A percentile compares a stretch with the other conserved stretches of the same genome.
These are phyloP conservation scores for Silene conica DNA, from an alignment of 148 eudicot genomes.

Conservation along the genomic window DNA sequence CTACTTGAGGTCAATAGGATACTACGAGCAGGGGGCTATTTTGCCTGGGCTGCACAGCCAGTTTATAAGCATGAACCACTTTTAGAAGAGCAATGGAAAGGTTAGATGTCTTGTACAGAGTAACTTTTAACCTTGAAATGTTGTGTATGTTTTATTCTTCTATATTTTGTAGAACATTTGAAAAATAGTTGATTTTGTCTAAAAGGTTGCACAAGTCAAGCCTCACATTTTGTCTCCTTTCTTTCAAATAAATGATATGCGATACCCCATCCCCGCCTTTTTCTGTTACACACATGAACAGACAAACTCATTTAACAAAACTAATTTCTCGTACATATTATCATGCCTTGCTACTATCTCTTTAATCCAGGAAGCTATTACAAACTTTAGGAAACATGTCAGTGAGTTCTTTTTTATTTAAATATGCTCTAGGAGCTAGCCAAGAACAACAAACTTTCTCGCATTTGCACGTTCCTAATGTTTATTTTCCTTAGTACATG, in stretches of 20 bases:
- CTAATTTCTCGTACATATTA: constrained; percentile 4
- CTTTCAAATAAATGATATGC: background rate
- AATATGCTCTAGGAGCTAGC: background rate
- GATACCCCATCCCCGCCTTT: background rate
- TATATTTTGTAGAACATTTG: background rate
- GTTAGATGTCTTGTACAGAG: constrained; percentile 28
- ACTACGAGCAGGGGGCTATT: constrained; percentile 94
- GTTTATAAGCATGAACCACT: constrained; percentile 87
- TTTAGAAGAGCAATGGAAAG: constrained; percentile 94
- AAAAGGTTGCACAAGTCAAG: background rate
- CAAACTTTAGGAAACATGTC: background rate
- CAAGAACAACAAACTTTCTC: background rate
- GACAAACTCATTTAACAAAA: background rate
- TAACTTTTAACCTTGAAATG: background rate
- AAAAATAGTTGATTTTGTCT: background rate
- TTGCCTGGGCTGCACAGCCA: constrained; percentile 99
- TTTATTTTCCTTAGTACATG: background rate
- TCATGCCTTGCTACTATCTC: background rate
- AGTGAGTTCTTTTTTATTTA: background rate
- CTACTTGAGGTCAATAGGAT: constrained; percentile 93
- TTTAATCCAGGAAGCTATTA: background rate
- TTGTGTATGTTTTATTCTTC: background rate
- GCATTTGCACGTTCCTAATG: constrained; percentile 5
- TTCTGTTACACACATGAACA: background rate
- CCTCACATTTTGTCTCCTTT: background rate